These are phyloP conservation scores for Hyphopichia pseudoburtonii DNA, from an alignment of 1,139 yeast genomes.

Conservation along the genomic window DNA sequence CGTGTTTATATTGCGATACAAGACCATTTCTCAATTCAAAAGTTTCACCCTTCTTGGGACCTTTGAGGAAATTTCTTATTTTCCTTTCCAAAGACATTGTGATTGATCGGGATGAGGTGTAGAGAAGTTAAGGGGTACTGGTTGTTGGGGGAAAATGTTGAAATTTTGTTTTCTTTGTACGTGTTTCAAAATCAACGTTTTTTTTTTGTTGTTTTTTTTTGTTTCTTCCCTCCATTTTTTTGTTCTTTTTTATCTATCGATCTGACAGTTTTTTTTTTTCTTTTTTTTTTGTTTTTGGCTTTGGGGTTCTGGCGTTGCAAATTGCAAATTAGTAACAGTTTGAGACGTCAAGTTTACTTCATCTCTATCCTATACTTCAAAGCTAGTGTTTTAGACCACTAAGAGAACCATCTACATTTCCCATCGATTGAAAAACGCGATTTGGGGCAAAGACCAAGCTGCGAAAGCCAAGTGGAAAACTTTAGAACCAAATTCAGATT, in stretches of 20 bases:
- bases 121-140: constrained; percentile 2
- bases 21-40: constrained; percentile 86
- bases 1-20: constrained; percentile 92
- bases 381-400: too few relatives aligned
- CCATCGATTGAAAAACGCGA: too few relatives aligned
- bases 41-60: constrained; percentile 69
- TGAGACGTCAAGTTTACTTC: too few relatives aligned
- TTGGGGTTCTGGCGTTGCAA: too few relatives aligned
- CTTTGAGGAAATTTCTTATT: constrained; percentile 44
- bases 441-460: too few relatives aligned
- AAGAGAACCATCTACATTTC: too few relatives aligned
- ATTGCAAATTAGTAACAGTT: too few relatives aligned
- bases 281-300: constrained; percentile 1
- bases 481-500: background rate
- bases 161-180: background rate
- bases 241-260: background rate
- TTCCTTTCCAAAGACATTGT: constrained; percentile 44
- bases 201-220: background rate
- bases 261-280: background rate
- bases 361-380: too few relatives aligned
- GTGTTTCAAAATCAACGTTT: background rate
- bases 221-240: background rate
- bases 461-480: background rate
- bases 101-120: constrained; percentile 1
- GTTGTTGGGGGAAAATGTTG: background rate